phyloP scores from a whole-genome alignment of 768 basidiomycete species.

The Russula griseocarnosa region DNA sequence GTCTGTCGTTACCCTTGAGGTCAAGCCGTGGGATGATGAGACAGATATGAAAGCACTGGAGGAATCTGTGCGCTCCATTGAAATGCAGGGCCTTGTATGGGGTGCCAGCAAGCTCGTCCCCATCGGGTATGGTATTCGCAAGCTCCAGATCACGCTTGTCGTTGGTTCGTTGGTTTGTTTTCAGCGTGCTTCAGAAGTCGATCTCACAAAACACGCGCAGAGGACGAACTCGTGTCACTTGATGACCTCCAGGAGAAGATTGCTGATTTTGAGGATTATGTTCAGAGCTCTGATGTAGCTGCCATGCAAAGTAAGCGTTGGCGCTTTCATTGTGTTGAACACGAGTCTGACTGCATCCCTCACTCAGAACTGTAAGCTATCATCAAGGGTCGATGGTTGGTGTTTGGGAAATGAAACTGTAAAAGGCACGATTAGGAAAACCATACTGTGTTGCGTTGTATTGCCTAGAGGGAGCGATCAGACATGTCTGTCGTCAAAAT shows the following conservation, averaged over 20 bases:
- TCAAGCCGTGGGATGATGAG: constrained; percentile 99
- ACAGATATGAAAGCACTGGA: constrained; percentile 94
- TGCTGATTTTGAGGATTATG: constrained; percentile 76
- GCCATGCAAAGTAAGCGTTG: constrained; percentile 81
- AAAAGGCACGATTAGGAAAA: background rate
- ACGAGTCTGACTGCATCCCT: constrained; percentile 6
- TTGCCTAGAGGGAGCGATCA: background rate
- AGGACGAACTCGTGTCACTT: constrained; percentile 92
- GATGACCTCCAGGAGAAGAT: constrained; percentile 94
- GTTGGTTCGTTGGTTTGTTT: constrained; percentile 37
- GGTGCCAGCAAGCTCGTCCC: constrained; percentile 90
- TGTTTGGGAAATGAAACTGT: background rate
- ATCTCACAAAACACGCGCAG: constrained; percentile 44
- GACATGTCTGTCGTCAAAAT: background rate
- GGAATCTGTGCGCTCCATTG: constrained; percentile 75
- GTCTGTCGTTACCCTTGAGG: constrained; percentile 97
- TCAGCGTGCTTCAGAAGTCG: constrained; percentile 38
- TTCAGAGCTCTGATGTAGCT: constrained; percentile 87
- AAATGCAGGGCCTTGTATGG: constrained; percentile 92
- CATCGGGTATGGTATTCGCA: constrained; percentile 90
- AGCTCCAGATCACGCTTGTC: constrained; percentile 71
- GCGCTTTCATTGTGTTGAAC: background rate
- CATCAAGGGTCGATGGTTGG: background rate
- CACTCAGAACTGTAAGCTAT: constrained; percentile 45
- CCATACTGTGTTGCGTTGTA: background rate